A percentile compares a stretch with the other conserved stretches of the same genome.
These are phyloP conservation scores for Akanthomyces dipterigenus DNA, from an alignment of 2,329 filamentous ascomycete species.

Conservation along the genomic window DNA sequence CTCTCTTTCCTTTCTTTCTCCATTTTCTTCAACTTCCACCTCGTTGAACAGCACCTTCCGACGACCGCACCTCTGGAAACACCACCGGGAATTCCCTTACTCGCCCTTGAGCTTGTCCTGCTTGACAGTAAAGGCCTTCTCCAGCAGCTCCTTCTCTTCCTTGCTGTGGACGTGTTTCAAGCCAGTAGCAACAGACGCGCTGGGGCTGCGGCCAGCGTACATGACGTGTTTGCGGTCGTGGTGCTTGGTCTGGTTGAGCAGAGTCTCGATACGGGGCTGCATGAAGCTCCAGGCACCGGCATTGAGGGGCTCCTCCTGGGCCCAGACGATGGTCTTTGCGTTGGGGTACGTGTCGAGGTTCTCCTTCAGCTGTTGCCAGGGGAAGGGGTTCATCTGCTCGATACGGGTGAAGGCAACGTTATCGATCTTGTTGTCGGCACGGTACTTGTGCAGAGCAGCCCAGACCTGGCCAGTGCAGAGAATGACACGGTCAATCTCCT, in stretches of 20 bases:
- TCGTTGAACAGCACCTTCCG: background rate
- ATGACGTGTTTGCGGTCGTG: conserved; percentile 94
- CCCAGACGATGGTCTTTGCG: conserved; percentile 95
- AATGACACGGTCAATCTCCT: conserved; percentile 89
- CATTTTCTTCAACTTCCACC: background rate
- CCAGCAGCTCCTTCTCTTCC: conserved; percentile 82
- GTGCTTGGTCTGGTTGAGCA: conserved; percentile 86
- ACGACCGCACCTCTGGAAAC: background rate
- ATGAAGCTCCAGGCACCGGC: conserved; percentile 94
- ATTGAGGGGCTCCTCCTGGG: conserved; percentile 95
- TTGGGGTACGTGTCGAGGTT: conserved; percentile 97
- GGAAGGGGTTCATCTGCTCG: conserved; percentile 98
- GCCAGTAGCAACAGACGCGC: conserved; percentile 88
- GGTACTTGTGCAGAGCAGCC: conserved; percentile 83
- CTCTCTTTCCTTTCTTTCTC: conserved; percentile 1
- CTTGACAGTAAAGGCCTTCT: conserved; percentile 56
- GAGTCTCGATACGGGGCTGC: conserved; percentile 94
- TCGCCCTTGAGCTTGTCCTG: conserved; percentile 66
- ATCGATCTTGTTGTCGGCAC: conserved; percentile 76
- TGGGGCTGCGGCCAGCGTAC: conserved; percentile 92
- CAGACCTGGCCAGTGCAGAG: conserved; percentile 95
- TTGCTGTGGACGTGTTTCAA: conserved; percentile 81
- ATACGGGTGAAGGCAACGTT: conserved; percentile 91
- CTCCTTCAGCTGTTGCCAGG: conserved; percentile 92
- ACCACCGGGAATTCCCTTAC: conserved; percentile 27